These are phyloP conservation scores for Trichoderma koningii DNA, from an alignment of 2,329 filamentous ascomycete species.

Conservation along the genomic window DNA sequence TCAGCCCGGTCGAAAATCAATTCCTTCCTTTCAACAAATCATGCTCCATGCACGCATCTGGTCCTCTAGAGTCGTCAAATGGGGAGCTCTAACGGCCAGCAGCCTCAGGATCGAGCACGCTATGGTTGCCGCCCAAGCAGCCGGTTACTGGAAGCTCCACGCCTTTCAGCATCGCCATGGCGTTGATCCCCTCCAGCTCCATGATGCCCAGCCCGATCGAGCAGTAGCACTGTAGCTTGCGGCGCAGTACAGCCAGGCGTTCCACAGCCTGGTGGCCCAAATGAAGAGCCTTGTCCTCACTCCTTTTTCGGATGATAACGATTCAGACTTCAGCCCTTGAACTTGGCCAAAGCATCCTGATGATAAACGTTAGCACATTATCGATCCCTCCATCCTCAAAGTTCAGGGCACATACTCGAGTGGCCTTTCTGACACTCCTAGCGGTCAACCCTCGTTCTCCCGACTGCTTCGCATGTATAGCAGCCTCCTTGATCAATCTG, in stretches of 20 bases:
- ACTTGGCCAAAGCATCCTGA: slow-evolving; percentile 67
- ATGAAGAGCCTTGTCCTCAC: background rate
- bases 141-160: background rate
- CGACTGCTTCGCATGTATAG: slow-evolving; percentile 71
- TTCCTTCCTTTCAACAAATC: background rate
- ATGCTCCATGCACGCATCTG: background rate
- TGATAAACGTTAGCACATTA: background rate
- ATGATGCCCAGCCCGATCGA: background rate
- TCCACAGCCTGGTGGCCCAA: background rate
- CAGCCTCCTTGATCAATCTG: slow-evolving; percentile 77
- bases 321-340: slow-evolving; percentile 58
- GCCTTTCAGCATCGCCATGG: background rate
- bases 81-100: background rate
- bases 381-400: background rate
- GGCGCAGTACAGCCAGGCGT: background rate
- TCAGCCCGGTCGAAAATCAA: too few relatives aligned
- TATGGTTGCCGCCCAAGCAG: background rate
- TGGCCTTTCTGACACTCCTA: slow-evolving; percentile 74
- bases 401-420: slow-evolving; percentile 58
- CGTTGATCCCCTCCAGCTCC: background rate
- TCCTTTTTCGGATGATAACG: background rate
- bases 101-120: background rate
- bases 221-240: background rate
- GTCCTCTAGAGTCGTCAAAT: background rate
- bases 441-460: slow-evolving; percentile 75